A percentile compares a stretch with the other conserved stretches of the same genome.
These are phyloP conservation scores for Backusella australiensis DNA, from an alignment of 192 early-diverging fungal species.

Conservation along the genomic window DNA sequence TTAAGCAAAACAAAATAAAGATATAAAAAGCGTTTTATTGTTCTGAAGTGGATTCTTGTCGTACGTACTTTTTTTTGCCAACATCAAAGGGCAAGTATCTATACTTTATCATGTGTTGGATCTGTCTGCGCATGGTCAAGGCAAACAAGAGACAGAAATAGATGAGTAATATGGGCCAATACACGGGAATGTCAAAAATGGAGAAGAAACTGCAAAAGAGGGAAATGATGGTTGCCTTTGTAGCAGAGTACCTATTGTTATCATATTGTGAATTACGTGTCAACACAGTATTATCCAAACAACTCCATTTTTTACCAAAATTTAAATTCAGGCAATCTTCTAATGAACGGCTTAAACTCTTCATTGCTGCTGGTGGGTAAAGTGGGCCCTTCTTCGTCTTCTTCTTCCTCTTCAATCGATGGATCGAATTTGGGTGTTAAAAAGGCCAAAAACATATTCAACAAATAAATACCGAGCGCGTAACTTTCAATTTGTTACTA, in stretches of 20 bases:
- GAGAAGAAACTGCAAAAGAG: constrained; percentile 84
- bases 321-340: constrained; percentile 97
- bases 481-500: constrained; percentile 20
- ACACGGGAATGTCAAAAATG: constrained; percentile 93
- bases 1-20: background rate
- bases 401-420: constrained; percentile 66
- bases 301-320: constrained; percentile 70
- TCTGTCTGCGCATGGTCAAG: constrained; percentile 95
- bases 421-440: constrained; percentile 97
- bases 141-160: constrained; percentile 94
- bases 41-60: background rate
- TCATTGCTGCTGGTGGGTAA: constrained; percentile 89
- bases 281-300: background rate
- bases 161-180: constrained; percentile 97
- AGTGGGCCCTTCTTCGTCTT: constrained; percentile 60
- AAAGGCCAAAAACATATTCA: constrained; percentile 95
- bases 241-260: constrained; percentile 71
- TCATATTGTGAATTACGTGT: background rate
- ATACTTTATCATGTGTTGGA: constrained; percentile 97
- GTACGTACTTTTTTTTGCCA: constrained; percentile 65
- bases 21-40: background rate
- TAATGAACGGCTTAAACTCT: constrained; percentile 96
- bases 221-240: constrained; percentile 77
- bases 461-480: constrained; percentile 79
- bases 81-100: constrained; percentile 85